phyloP scores from a whole-genome alignment of 441 rosid genomes.

The Erodium moschatum region DNA sequence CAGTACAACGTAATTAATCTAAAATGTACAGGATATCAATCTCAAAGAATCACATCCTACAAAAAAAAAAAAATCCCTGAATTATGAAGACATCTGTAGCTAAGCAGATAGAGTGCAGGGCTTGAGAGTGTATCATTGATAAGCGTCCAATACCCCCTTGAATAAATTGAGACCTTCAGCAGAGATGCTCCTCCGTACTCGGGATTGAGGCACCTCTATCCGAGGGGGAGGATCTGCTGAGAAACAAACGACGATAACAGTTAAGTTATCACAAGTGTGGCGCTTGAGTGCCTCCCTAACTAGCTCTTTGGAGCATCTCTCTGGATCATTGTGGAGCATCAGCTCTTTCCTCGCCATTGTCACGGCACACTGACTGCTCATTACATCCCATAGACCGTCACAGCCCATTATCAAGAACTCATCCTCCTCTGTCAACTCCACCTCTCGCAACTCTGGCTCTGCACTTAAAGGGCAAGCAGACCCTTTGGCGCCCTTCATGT shows the following conservation, averaged over 20 bases:
- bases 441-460: constrained; percentile 65
- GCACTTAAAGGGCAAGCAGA: constrained; percentile 69
- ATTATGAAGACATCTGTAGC: constrained; percentile 11
- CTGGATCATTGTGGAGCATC: constrained; percentile 57
- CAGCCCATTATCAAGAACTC: constrained; percentile 84
- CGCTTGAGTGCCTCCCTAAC: constrained; percentile 61
- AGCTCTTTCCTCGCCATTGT: constrained; percentile 50
- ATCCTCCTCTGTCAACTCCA: constrained; percentile 66
- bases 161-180: constrained; percentile 74
- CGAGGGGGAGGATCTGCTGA: constrained; percentile 67
- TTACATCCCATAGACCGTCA: constrained; percentile 88
- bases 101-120: constrained; percentile 8
- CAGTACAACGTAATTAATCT: constrained; percentile 23
- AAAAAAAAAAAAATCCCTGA: constrained; percentile 11
- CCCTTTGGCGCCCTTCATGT: constrained; percentile 58
- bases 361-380: constrained; percentile 82
- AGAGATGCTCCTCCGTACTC: constrained; percentile 69
- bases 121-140: constrained; percentile 25
- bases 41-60: constrained; percentile 24
- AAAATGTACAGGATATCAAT: constrained; percentile 23
- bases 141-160: constrained; percentile 57
- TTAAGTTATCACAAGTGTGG: constrained; percentile 66
- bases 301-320: constrained; percentile 68
- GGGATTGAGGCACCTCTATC: constrained; percentile 51
- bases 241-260: constrained; percentile 67